Evolutionary conservation across 805 yeast genomes (phyloP).

Genomic region (Candida mattraensis): DNA sequence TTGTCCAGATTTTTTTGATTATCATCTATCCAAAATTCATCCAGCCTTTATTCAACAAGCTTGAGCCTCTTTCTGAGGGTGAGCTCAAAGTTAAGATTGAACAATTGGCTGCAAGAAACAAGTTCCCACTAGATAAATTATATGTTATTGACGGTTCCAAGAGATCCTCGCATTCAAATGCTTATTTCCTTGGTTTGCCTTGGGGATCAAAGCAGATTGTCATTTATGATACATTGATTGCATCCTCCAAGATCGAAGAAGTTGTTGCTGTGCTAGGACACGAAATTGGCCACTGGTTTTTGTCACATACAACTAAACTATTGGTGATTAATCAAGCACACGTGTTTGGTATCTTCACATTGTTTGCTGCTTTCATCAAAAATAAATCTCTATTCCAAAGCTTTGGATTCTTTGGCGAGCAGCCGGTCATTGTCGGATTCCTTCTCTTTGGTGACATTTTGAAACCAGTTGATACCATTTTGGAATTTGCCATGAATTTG

Average conservation of each 20-base stretch:
- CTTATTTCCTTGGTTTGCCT: constrained; percentile 94
- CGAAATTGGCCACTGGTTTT: constrained; percentile 97
- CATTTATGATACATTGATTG: constrained; percentile 85
- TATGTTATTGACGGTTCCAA: constrained; percentile 96
- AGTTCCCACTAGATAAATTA: constrained; percentile 83
- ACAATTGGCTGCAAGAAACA: constrained; percentile 66
- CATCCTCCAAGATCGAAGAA: constrained; percentile 72
- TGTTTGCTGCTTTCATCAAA: constrained; percentile 77
- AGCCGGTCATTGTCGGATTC: constrained; percentile 82
- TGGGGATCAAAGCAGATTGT: constrained; percentile 94
- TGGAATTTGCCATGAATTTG: constrained; percentile 65
- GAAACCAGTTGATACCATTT: constrained; percentile 70
- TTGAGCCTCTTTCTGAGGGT: constrained; percentile 87
- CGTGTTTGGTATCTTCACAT: constrained; percentile 60
- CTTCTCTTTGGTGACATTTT: constrained; percentile 74
- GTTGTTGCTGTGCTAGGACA: constrained; percentile 96
- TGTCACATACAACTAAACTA: constrained; percentile 81
- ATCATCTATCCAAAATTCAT: constrained; percentile 81
- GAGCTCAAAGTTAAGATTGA: constrained; percentile 82
- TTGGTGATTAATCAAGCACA: constrained; percentile 65
- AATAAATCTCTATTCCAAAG: constrained; percentile 76
- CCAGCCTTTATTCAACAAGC: constrained; percentile 90
- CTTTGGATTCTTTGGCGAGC: constrained; percentile 68
- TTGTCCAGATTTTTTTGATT: constrained; percentile 70
- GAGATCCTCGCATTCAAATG: constrained; percentile 95